These are phyloP conservation scores for Stagonosporopsis vannaccii DNA, from an alignment of 2,329 filamentous ascomycete species.

Conservation along the genomic window DNA sequence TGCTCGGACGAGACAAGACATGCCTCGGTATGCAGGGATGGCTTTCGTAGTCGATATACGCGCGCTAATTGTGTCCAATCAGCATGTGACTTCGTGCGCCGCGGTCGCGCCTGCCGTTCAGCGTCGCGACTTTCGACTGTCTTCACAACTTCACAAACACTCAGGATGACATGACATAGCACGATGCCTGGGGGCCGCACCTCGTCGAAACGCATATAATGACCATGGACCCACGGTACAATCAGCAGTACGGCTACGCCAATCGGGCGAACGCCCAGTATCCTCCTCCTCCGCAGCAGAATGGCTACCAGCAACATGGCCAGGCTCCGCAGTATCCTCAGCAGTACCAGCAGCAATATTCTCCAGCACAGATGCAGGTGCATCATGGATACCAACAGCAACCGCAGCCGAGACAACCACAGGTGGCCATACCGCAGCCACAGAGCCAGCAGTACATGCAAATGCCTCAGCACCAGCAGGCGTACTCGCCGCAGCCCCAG, in stretches of 20 bases:
- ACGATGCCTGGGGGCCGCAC: constrained; percentile 25
- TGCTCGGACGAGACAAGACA: not conserved
- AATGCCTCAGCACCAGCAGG: constrained; percentile 21
- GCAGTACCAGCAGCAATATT: constrained; percentile 31
- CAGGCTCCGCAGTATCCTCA: constrained; percentile 33
- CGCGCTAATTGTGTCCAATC: constrained; percentile 21
- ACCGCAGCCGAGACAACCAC: constrained; percentile 22
- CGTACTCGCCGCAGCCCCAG: constrained; percentile 10
- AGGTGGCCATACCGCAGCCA: constrained; percentile 31
- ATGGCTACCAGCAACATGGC: constrained; percentile 40
- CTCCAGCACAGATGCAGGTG: constrained; percentile 31
- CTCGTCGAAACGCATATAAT: not conserved
- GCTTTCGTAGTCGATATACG: not conserved
- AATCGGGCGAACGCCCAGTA: constrained; percentile 43
- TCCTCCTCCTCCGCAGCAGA: constrained; percentile 33
- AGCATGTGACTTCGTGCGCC: constrained; percentile 13
- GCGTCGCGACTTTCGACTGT: constrained; percentile 17
- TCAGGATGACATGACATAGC: constrained; percentile 27
- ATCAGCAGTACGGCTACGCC: constrained; percentile 42
- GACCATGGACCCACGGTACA: constrained; percentile 46
- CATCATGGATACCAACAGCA: constrained; percentile 32
- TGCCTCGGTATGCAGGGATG: constrained; percentile 10
- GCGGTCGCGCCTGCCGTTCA: constrained; percentile 11
- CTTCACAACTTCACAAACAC: constrained; percentile 22
- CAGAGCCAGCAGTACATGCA: constrained; percentile 37